Base-by-base conservation (phyloP, 225 moss, liverwort and hornwort genomes). In the Lunularia cruciata region DNA sequence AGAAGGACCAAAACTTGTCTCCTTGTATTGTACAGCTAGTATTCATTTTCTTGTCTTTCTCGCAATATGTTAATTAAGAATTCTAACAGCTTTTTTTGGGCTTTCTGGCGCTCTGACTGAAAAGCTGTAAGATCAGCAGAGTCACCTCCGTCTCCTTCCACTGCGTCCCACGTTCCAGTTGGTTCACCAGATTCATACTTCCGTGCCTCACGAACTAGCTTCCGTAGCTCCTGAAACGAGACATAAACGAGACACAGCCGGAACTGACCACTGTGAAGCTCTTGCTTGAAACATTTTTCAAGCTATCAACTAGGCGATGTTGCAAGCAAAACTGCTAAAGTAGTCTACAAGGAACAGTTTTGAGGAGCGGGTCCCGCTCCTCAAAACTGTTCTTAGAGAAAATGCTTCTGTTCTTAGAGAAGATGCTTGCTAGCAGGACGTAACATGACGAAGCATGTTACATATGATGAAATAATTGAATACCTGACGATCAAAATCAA, bases 401-500 rank as follows among this genome's bases (percentile, higher is more conserved):
- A 27, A 26, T 7, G 43, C 43, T 43, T 4, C 64, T 43, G 42
- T 43, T 3, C 22, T n/a, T n/a, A n/a, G n/a, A n/a, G n/a, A n/a
- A n/a, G n/a, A n/a, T n/a, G n/a, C n/a, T n/a, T n/a, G n/a, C n/a
- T n/a, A n/a, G n/a, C n/a, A n/a, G n/a, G n/a, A n/a, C n/a, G n/a
- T n/a, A n/a, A n/a, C n/a, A n/a, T n/a, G n/a, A n/a, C n/a, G n/a
- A n/a, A n/a, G n/a, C n/a, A n/a, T n/a, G n/a, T n/a, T n/a, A n/a
- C n/a, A n/a, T n/a, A n/a, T n/a, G n/a, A n/a, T n/a, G n/a, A n/a
- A n/a, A 36, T 6, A 2, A 38, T 30, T 18, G 2, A 8, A 16
- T 54, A 72, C 78, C 78, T 83, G 82, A 23, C 78, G 82, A 75
- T 83, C 82, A 58, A 71, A 83, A 28, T 83, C 82, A 33, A 83